Base-by-base conservation (phyloP, 768 basidiomycete species). In the Rhodotorula taiwanensis region DNA sequence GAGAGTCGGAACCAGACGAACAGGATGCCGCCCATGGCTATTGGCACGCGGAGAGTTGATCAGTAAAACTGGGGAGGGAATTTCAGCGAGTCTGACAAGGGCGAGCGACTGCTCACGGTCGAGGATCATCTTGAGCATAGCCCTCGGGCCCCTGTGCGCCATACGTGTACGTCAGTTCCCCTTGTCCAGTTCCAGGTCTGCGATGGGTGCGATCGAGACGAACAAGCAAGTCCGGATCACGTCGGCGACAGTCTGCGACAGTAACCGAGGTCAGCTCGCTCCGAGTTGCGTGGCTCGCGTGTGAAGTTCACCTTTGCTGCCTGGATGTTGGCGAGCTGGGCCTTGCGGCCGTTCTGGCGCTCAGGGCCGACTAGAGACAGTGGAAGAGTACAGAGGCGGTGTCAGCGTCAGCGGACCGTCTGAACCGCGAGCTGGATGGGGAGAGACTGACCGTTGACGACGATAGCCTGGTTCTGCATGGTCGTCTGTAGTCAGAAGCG, bases 121-220 rank as follows among this genome's bases (percentile, higher is more conserved):
- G 48, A 97, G 78, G 71, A 98, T 95, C 95, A 99, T 98, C 81
- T 98, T 99, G 55, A 98, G 79, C 95, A 98, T 98, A 45, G 95
- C 86, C 74, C 95, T 94, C 1, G 94, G 94, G 2, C 93, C 51
- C 10, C 36, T 52, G 51, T 27, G 25, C n/a, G n/a, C 4, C 2
- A 11, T 23, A 2, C 1, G 13, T 6, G n/a, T n/a, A n/a, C n/a
- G n/a, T n/a, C n/a, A n/a, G n/a, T n/a, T n/a, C n/a, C n/a, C n/a
- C n/a, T n/a, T n/a, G n/a, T n/a, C n/a, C n/a, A n/a, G n/a, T n/a
- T n/a, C n/a, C n/a, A n/a, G n/a, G n/a, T n/a, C n/a, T n/a, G n/a
- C n/a, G n/a, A n/a, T 28, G 45, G 18, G 15, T 23, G 28, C 21
- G 1, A 7, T 36, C 23, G 39, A 36, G 14, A 20, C 11, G 50